These are phyloP conservation scores for Globisporangium cystogenes DNA, from an alignment of 352 stramenopile genomes.

Conservation along the genomic window DNA sequence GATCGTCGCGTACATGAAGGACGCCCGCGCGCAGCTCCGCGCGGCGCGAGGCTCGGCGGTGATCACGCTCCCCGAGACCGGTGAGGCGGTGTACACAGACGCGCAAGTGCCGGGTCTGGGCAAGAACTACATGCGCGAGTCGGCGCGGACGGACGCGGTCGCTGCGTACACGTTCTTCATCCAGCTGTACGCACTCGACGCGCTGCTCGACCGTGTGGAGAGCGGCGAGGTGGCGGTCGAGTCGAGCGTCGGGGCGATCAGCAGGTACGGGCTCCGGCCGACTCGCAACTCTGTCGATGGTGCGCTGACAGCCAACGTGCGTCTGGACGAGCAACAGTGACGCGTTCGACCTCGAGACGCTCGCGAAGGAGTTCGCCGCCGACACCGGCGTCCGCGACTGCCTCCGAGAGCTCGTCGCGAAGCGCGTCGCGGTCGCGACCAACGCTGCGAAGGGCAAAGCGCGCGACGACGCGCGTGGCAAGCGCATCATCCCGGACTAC, in stretches of 20 bases:
- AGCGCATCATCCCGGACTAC: constrained; percentile 72
- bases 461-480: constrained; percentile 64
- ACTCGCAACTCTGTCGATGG: neutral
- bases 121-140: constrained; percentile 85
- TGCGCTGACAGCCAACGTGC: too few relatives aligned
- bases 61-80: constrained; percentile 21
- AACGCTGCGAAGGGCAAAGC: constrained; percentile 61
- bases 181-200: constrained; percentile 65
- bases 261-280: constrained; percentile 19
- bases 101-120: constrained; percentile 60
- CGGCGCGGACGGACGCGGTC: constrained; percentile 46
- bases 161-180: constrained; percentile 84
- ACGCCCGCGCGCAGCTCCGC: constrained; percentile 31
- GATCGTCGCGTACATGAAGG: constrained; percentile 79
- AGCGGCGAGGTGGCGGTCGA: constrained; percentile 23
- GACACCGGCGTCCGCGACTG: constrained; percentile 35
- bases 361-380: constrained; percentile 40
- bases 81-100: constrained; percentile 73
- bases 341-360: constrained; percentile 27
- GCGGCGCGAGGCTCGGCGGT: constrained; percentile 31
- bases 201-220: constrained; percentile 33
- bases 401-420: constrained; percentile 54
- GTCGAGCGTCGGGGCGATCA: constrained; percentile 19
- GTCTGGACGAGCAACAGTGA: too few relatives aligned
- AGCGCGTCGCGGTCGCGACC: constrained; percentile 41